Evolutionary conservation across 441 rosid genomes (phyloP).

Genomic region (Gossypium davidsonii): DNA sequence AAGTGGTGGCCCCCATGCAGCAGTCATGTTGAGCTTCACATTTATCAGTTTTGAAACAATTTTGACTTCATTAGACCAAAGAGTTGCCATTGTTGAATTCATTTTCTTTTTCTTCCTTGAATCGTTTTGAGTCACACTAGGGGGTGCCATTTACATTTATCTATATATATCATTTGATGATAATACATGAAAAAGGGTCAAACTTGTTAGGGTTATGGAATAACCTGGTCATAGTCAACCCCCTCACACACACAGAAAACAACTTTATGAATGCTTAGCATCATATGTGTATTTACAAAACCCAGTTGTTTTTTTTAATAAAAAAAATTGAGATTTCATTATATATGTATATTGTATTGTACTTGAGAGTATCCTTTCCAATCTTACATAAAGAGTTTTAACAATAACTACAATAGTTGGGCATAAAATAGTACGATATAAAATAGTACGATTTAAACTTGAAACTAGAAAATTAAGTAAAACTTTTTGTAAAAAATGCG

Average conservation of each 20-base stretch:
- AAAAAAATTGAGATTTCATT: too few relatives aligned
- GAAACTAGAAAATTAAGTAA: too few relatives aligned
- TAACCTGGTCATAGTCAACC: constrained; percentile 6
- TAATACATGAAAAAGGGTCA: background rate
- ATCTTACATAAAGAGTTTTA: too few relatives aligned
- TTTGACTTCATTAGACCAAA: constrained; percentile 30
- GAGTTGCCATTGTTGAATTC: constrained; percentile 6
- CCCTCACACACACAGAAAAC: constrained; percentile 15
- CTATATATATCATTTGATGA: background rate
- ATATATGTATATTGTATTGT: too few relatives aligned
- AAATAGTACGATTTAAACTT: too few relatives aligned
- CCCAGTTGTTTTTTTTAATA: too few relatives aligned
- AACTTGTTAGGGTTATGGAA: background rate
- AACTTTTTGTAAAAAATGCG: fast-evolving
- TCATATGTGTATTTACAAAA: background rate
- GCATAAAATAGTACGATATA: too few relatives aligned
- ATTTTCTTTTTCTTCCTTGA: background rate
- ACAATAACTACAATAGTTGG: too few relatives aligned
- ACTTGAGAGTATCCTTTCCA: too few relatives aligned
- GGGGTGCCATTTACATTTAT: background rate
- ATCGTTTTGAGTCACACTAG: constrained; percentile 5
- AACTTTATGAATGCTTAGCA: background rate
- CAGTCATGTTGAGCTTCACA: constrained; percentile 14
- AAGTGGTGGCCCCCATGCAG: constrained; percentile 15
- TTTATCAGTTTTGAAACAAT: constrained; percentile 27